Evolutionary conservation across 2,329 filamentous ascomycete genomes (phyloP).

Genomic region (Phialemoniopsis sp.): DNA sequence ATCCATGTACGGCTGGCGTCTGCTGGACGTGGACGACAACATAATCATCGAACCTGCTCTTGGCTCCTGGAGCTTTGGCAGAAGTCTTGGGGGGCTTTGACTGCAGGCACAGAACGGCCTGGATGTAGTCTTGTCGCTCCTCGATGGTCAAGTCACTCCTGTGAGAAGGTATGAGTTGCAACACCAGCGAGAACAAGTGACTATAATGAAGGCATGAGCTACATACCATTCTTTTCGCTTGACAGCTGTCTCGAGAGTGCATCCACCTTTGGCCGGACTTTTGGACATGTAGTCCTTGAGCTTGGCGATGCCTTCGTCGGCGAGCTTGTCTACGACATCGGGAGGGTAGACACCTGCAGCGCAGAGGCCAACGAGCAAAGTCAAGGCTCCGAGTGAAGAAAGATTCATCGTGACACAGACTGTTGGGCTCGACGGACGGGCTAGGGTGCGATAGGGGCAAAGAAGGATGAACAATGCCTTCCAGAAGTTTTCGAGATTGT

Average conservation of each 20-base stretch:
- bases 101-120: slow-evolving; percentile 3
- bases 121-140: slow-evolving; percentile 4
- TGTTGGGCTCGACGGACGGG: no score
- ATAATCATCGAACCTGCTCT: background rate
- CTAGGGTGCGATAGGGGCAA: no score
- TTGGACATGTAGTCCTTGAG: slow-evolving; percentile 1
- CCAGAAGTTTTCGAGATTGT: no score
- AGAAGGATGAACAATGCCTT: no score
- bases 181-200: background rate
- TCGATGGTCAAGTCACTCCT: slow-evolving; percentile 5
- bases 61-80: background rate
- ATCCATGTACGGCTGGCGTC: background rate
- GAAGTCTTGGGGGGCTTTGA: background rate
- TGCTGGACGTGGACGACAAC: background rate
- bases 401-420: no score
- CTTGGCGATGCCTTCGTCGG: slow-evolving; percentile 1
- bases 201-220: background rate
- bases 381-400: no score
- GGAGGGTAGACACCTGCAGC: slow-evolving; percentile 1
- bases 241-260: slow-evolving; percentile 1
- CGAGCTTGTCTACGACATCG: background rate
- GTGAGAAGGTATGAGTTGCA: no score
- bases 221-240: slow-evolving; percentile 2
- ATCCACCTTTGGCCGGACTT: slow-evolving; percentile 1
- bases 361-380: no score